Evolutionary conservation across 257 asterid genomes (phyloP).

Genomic region (Cordia subcordata): DNA sequence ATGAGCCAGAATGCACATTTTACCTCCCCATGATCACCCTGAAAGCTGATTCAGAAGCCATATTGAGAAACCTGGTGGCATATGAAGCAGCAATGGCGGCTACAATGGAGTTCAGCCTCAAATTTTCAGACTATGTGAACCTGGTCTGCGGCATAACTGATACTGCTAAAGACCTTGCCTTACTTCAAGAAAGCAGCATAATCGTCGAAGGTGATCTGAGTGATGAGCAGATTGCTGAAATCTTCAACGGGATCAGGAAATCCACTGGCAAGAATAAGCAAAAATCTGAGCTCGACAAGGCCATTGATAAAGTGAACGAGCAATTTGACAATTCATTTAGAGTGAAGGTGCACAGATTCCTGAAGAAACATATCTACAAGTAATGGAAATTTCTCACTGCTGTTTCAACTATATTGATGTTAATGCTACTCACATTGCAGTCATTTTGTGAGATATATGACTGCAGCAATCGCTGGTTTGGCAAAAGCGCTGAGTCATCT

Average conservation of each 20-base stretch:
- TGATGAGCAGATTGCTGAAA: constrained; percentile 2
- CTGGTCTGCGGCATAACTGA: constrained; percentile 24
- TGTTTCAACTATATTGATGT: not conserved
- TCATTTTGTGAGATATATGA: not conserved
- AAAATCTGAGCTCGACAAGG: constrained; percentile 3
- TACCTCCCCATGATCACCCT: constrained; percentile 14
- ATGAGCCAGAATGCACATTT: too few species aligned
- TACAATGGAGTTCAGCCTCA: not conserved
- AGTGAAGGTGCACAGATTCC: not conserved
- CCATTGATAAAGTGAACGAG: constrained; percentile 9
- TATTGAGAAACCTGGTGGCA: constrained; percentile 25
- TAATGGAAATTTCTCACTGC: not conserved
- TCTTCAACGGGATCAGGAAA: constrained; percentile 18
- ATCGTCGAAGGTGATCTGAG: not conserved
- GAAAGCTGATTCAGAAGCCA: constrained; percentile 10
- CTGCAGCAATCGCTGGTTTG: not conserved
- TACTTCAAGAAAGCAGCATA: constrained; percentile 4
- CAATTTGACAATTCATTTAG: not conserved
- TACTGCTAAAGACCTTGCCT: constrained; percentile 13
- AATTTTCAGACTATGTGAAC: constrained; percentile 14
- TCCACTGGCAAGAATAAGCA: constrained; percentile 3
- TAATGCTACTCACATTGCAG: not conserved
- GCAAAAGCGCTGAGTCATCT: too few species aligned
- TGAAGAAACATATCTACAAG: not conserved
- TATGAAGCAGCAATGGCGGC: constrained; percentile 23